Percentiles rank a stretch among this genome's conserved stretches.
These are phyloP conservation scores for Orbilia brochopaga DNA, from an alignment of 2,329 filamentous ascomycete species.

Conservation along the genomic window DNA sequence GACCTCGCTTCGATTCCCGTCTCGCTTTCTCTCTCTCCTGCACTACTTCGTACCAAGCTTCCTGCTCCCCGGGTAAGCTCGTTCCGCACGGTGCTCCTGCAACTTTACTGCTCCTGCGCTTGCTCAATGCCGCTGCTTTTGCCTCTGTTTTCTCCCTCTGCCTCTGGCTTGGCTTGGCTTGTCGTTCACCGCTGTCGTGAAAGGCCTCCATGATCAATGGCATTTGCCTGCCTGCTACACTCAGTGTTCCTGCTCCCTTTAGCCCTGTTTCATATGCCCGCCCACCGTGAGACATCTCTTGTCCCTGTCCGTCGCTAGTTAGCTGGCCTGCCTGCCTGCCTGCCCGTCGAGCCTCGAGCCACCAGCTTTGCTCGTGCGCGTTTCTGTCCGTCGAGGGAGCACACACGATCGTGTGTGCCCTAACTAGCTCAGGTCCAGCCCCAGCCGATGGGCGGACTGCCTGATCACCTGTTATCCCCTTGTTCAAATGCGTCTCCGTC, in stretches of 20 bases:
- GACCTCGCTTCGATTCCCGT: slow-evolving; percentile 6
- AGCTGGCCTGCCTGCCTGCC: slow-evolving; percentile 17
- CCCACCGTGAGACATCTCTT: slow-evolving; percentile 36
- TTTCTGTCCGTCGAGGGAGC: too few relatives aligned
- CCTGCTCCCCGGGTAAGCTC: neutral
- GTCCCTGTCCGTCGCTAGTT: slow-evolving; percentile 35
- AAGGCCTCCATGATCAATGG: slow-evolving; percentile 12
- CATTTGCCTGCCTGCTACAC: neutral
- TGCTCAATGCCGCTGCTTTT: too few relatives aligned
- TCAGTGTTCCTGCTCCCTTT: slow-evolving; percentile 26
- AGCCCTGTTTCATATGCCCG: slow-evolving; percentile 31
- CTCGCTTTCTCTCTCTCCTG: neutral
- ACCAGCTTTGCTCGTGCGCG: too few relatives aligned
- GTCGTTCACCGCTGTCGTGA: slow-evolving; percentile 24
- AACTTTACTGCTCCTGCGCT: too few relatives aligned
- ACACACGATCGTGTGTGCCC: slow-evolving; percentile 16
- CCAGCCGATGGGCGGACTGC: slow-evolving; percentile 7
- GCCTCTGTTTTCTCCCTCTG: too few relatives aligned
- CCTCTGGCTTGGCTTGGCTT: neutral
- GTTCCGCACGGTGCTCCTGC: too few relatives aligned
- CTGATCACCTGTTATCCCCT: neutral
- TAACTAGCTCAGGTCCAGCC: slow-evolving; percentile 9
- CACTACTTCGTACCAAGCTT: neutral
- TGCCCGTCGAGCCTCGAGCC: neutral
- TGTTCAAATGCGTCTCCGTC: slow-evolving; percentile 24